phyloP scores from a whole-genome alignment of 345 rosid genomes.

The Corchorus olitorius region DNA sequence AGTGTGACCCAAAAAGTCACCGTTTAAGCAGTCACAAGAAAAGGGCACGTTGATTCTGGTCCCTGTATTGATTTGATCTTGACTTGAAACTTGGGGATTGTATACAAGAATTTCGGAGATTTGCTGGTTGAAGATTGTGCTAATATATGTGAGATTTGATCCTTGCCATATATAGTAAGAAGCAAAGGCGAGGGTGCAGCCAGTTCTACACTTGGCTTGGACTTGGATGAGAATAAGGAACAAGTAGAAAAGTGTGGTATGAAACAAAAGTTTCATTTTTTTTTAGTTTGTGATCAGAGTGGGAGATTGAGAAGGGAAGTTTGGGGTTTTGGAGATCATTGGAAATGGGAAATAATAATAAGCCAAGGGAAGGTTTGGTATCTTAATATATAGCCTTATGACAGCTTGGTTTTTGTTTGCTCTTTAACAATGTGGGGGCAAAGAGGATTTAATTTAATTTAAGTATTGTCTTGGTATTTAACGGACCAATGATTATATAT shows the following conservation, averaged over 20 bases:
- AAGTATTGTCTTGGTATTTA: constrained; percentile 19
- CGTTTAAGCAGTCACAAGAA: constrained; percentile 51
- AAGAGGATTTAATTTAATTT: neutral
- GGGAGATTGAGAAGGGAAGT: neutral
- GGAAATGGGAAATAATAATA: neutral
- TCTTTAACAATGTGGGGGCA: neutral
- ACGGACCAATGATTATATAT: neutral
- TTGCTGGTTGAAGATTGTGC: constrained; percentile 28
- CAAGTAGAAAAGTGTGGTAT: neutral
- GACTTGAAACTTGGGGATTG: constrained; percentile 36
- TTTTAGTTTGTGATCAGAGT: neutral
- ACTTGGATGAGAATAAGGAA: constrained; percentile 2
- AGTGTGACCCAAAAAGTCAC: constrained; percentile 51
- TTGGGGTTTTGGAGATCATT: constrained; percentile 7
- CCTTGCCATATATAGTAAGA: constrained; percentile 44
- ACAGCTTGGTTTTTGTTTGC: constrained; percentile 17
- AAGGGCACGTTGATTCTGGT: constrained; percentile 45
- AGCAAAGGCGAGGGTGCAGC: constrained; percentile 45
- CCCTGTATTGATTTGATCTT: constrained; percentile 17
- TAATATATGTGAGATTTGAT: constrained; percentile 44
- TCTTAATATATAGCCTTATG: neutral
- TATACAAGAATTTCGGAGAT: constrained; percentile 33
- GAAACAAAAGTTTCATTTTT: neutral
- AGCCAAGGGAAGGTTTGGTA: constrained; percentile 7
- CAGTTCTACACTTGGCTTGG: constrained; percentile 40